Conservation (phyloP, 2,329 filamentous ascomycete species). For the Ophiosphaerella herpotricha region DNA sequence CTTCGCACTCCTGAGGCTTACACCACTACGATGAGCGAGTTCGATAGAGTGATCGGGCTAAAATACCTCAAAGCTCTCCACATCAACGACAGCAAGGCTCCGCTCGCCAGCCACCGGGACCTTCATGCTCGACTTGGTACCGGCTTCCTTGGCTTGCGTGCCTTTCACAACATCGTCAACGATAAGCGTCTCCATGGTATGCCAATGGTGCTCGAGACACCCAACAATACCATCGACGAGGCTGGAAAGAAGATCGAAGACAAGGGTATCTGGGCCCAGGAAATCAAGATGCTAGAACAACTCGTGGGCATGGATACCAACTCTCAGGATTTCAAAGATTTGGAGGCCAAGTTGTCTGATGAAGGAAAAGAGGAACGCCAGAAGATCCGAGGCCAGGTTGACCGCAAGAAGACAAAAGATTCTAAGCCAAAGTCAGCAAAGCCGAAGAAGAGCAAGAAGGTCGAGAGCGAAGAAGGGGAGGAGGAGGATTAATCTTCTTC, state of each 20-base stretch:
- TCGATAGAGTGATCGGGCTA: conserved; percentile 77
- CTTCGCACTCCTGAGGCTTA: conserved; percentile 77
- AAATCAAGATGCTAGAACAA: conserved; percentile 92
- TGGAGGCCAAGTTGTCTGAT: conserved; percentile 69
- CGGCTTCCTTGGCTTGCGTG: conserved; percentile 85
- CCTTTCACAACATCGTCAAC: conserved; percentile 92
- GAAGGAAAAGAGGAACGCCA: conserved; percentile 72
- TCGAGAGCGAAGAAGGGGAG: conserved; percentile 12
- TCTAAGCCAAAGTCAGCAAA: conserved; percentile 43
- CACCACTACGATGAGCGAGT: conserved; percentile 71
- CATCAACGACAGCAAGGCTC: conserved; percentile 94
- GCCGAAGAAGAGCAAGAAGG: conserved; percentile 37
- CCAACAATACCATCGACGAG: conserved; percentile 72
- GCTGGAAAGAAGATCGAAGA: conserved; percentile 73
- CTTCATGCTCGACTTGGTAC: conserved; percentile 96
- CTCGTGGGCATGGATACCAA: conserved; percentile 83
- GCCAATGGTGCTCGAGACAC: conserved; percentile 96
- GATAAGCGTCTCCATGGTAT: conserved; percentile 73
- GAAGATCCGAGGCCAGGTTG: conserved; percentile 75
- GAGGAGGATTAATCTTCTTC: neutral
- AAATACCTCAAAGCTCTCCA: conserved; percentile 85
- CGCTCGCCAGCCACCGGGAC: conserved; percentile 79
- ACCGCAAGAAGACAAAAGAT: conserved; percentile 57
- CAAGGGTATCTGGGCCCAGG: conserved; percentile 82
- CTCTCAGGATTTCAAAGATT: conserved; percentile 68